phyloP scores from a whole-genome alignment of 768 basidiomycete genomes.

The Kwoniella botswanensis region DNA sequence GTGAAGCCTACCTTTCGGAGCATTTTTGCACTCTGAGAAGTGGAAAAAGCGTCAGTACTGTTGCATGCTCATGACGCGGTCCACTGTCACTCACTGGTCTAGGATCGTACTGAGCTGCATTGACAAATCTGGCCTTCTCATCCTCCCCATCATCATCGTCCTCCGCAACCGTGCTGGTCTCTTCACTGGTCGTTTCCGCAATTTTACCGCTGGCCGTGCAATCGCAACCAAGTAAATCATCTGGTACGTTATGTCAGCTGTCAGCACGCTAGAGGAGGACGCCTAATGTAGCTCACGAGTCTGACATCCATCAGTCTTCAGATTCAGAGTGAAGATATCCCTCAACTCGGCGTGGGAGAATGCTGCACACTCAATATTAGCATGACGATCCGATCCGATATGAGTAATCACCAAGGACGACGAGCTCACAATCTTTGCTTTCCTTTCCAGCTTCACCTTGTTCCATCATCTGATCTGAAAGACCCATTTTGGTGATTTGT shows the following conservation, averaged over 20 bases:
- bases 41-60: no score
- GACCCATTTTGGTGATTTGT: constrained; percentile 89
- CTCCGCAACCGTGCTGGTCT: constrained; percentile 47
- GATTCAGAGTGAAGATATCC: constrained; percentile 88
- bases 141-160: constrained; percentile 39
- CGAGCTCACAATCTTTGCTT: constrained; percentile 71
- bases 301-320: constrained; percentile 73
- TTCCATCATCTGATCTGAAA: constrained; percentile 70
- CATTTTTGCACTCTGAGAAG: constrained; percentile 44
- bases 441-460: constrained; percentile 68
- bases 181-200: constrained; percentile 20
- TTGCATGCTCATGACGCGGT: no score
- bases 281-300: constrained; percentile 63
- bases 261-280: neutral
- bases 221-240: constrained; percentile 83
- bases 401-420: no score
- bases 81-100: constrained; percentile 44
- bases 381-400: constrained; percentile 4
- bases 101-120: constrained; percentile 51
- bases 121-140: constrained; percentile 37
- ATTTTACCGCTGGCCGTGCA: constrained; percentile 52
- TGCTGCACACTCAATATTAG: constrained; percentile 28
- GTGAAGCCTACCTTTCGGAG: constrained; percentile 34
- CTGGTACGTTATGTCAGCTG: constrained; percentile 36
- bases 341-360: constrained; percentile 68